phyloP scores from a whole-genome alignment of 371 early-diverging fungal genomes.

The Actinomortierella wolfii region DNA sequence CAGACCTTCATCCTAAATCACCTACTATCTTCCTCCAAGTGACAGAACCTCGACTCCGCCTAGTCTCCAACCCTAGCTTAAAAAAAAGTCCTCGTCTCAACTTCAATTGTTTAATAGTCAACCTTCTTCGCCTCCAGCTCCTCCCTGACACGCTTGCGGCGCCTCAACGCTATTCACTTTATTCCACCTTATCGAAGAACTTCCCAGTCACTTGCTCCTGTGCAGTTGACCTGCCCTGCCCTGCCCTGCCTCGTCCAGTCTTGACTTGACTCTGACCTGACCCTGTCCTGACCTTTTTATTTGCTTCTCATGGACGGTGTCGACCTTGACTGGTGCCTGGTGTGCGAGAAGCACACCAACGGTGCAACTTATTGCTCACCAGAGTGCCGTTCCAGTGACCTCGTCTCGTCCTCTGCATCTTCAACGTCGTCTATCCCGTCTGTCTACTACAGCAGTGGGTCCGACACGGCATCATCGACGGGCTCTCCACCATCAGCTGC shows the following conservation, averaged over 20 bases:
- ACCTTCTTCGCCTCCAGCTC: constrained; percentile 3
- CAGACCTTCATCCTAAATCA: background rate
- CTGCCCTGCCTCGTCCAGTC: background rate
- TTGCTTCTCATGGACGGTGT: constrained; percentile 31
- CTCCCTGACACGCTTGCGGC: background rate
- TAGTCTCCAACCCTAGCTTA: background rate
- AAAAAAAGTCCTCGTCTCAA: too few species aligned
- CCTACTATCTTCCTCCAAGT: too few species aligned
- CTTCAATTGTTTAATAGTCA: too few species aligned
- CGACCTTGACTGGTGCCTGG: constrained; percentile 48
- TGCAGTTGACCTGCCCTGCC: too few species aligned
- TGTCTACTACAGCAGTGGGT: constrained; percentile 11
- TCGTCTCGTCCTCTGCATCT: constrained; percentile 44
- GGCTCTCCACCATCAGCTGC: constrained; percentile 10
- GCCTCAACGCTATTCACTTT: too few species aligned
- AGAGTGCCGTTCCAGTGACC: constrained; percentile 41
- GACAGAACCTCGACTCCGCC: background rate
- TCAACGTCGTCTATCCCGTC: constrained; percentile 21
- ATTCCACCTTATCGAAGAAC: too few species aligned
- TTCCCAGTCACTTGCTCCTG: too few species aligned
- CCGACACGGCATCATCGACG: constrained; percentile 15
- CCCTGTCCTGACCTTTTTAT: background rate
- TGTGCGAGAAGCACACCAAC: constrained; percentile 42
- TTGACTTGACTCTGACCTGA: background rate
- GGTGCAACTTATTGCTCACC: constrained; percentile 38